These are phyloP conservation scores for Pleurozium schreberi DNA, from an alignment of 225 moss, liverwort and hornwort genomes.

Conservation along the genomic window DNA sequence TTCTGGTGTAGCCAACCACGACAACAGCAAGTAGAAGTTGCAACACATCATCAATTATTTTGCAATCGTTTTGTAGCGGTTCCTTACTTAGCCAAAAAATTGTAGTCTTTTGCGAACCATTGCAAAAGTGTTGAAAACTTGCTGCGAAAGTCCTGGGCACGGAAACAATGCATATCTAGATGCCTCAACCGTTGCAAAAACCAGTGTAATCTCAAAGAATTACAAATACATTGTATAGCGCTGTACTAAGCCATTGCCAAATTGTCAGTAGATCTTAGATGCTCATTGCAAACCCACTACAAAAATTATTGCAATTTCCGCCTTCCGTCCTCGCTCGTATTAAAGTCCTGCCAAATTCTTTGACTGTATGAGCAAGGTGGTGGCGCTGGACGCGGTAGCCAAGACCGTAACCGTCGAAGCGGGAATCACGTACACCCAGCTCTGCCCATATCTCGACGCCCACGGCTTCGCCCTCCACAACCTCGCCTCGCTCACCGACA, in stretches of 20 bases:
- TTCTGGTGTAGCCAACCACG: not conserved
- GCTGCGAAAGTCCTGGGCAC: no score
- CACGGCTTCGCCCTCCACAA: constrained; percentile 23
- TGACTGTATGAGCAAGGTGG: not conserved
- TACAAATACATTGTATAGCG: not conserved
- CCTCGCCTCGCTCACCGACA: constrained; percentile 13
- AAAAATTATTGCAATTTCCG: not conserved
- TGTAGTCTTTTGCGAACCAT: no score
- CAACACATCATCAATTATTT: not conserved
- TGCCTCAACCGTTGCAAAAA: not conserved
- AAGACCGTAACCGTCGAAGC: constrained; percentile 23
- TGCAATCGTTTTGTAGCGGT: no score
- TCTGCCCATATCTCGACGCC: constrained; percentile 21
- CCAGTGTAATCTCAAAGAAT: not conserved
- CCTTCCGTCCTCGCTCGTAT: not conserved
- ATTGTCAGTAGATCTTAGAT: not conserved
- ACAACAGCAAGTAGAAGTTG: not conserved
- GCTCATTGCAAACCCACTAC: not conserved
- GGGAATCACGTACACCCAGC: constrained; percentile 28
- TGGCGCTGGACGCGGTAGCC: not conserved
- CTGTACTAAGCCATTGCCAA: not conserved
- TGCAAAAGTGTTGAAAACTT: not conserved
- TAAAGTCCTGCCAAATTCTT: not conserved
- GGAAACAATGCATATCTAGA: not conserved
- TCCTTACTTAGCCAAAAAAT: no score